A percentile compares a stretch with the other conserved stretches of the same genome.
These are phyloP conservation scores for Marsdenia floribunda DNA, from an alignment of 257 asterid species.

Conservation along the genomic window DNA sequence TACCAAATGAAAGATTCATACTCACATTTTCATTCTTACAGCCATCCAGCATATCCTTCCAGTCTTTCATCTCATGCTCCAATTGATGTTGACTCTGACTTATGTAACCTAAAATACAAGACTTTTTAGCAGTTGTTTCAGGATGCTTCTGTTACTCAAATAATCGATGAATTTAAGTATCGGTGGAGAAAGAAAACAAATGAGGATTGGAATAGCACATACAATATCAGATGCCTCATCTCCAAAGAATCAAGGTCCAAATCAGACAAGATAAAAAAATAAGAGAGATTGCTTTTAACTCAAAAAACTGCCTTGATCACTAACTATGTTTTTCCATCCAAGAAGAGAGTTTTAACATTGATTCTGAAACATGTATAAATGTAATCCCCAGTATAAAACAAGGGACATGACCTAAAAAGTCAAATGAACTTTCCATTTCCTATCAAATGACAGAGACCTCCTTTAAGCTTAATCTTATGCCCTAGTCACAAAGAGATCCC, in stretches of 20 bases:
- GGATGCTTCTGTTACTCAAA: slow-evolving; percentile 6
- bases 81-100: slow-evolving; percentile 32
- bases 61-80: slow-evolving; percentile 39
- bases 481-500: background rate
- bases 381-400: background rate
- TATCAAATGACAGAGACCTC: background rate
- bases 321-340: background rate
- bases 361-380: background rate
- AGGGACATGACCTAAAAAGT: background rate
- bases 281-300: background rate
- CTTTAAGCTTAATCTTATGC: background rate
- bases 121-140: slow-evolving; percentile 24
- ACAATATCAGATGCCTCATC: background rate
- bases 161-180: background rate
- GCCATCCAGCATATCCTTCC: slow-evolving; percentile 53
- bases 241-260: background rate
- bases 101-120: slow-evolving; percentile 39
- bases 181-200: background rate
- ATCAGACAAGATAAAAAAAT: background rate
- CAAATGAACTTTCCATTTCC: background rate
- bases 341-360: background rate
- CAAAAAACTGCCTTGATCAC: background rate
- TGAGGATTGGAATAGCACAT: background rate
- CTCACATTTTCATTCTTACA: slow-evolving; percentile 40
- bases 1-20: slow-evolving; percentile 5